Evolutionary conservation across 2,329 filamentous ascomycete genomes (phyloP).

Genomic region (Xylariaceae sp.): DNA sequence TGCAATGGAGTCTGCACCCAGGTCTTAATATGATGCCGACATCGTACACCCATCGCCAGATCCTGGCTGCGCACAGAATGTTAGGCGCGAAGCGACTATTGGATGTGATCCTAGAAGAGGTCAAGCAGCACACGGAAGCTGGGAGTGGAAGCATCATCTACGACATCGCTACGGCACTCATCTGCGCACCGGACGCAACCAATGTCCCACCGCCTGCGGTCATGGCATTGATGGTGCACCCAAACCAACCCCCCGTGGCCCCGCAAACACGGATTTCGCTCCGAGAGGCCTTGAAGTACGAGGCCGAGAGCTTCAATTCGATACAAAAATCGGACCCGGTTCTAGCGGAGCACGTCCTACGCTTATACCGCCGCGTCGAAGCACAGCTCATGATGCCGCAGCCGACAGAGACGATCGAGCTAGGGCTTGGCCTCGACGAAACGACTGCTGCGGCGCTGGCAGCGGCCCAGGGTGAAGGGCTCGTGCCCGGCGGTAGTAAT

Average conservation of each 20-base stretch:
- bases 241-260: constrained; percentile 32
- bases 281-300: constrained; percentile 53
- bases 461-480: constrained; percentile 37
- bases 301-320: constrained; percentile 53
- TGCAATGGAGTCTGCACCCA: constrained; percentile 61
- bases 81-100: constrained; percentile 59
- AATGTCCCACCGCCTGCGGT: constrained; percentile 37
- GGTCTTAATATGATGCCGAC: constrained; percentile 52
- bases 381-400: constrained; percentile 50
- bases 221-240: constrained; percentile 32
- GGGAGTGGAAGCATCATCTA: constrained; percentile 58
- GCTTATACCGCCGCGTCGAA: constrained; percentile 60
- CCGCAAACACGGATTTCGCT: constrained; percentile 50
- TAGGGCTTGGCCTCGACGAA: constrained; percentile 38
- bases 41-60: constrained; percentile 66
- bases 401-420: constrained; percentile 37
- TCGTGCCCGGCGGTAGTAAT: constrained; percentile 35
- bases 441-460: constrained; percentile 37
- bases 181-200: constrained; percentile 60
- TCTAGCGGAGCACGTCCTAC: constrained; percentile 57
- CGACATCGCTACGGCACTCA: constrained; percentile 62
- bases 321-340: constrained; percentile 52
- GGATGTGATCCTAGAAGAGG: constrained; percentile 59
- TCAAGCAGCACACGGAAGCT: constrained; percentile 55
- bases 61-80: constrained; percentile 56